Evolutionary conservation across 2,329 filamentous ascomycete species (phyloP).

Genomic region (Rutstroemia sp.): DNA sequence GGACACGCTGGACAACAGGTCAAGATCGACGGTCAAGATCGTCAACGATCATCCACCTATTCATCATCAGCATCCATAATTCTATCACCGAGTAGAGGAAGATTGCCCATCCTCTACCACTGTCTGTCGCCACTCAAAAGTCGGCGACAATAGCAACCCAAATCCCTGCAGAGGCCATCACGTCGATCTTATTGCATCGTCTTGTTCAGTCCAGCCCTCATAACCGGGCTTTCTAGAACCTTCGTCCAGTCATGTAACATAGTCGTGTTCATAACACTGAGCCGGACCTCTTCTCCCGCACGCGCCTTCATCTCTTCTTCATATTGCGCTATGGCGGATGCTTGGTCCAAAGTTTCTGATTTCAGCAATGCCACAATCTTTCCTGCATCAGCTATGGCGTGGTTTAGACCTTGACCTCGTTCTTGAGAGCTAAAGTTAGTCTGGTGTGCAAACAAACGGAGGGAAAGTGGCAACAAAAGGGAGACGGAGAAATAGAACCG

Average conservation of each 20-base stretch:
- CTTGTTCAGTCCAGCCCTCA: constrained; percentile 10
- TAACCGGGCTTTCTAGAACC: constrained; percentile 27
- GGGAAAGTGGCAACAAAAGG: neutral
- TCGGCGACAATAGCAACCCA: neutral
- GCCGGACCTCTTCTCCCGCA: constrained; percentile 36
- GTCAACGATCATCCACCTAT: too few relatives aligned
- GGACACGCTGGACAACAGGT: neutral
- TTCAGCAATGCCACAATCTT: constrained; percentile 28
- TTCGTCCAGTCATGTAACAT: constrained; percentile 39
- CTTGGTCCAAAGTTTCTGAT: constrained; percentile 16
- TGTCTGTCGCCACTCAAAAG: neutral
- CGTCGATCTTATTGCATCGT: neutral
- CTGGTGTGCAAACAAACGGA: neutral
- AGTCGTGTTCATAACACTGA: constrained; percentile 36
- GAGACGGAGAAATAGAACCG: constrained; percentile 9
- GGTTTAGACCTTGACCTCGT: constrained; percentile 42
- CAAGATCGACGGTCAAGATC: neutral
- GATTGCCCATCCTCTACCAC: too few relatives aligned
- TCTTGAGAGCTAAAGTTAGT: constrained; percentile 31
- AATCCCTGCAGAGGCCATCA: neutral
- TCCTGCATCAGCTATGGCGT: constrained; percentile 37
- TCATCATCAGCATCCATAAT: too few relatives aligned
- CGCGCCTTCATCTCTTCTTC: constrained; percentile 40
- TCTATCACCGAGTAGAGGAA: too few relatives aligned
- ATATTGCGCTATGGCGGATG: constrained; percentile 32